A percentile compares a stretch with the other conserved stretches of the same genome.
phyloP scores from a whole-genome alignment of 306 rosid species.

The Quercus glauca region DNA sequence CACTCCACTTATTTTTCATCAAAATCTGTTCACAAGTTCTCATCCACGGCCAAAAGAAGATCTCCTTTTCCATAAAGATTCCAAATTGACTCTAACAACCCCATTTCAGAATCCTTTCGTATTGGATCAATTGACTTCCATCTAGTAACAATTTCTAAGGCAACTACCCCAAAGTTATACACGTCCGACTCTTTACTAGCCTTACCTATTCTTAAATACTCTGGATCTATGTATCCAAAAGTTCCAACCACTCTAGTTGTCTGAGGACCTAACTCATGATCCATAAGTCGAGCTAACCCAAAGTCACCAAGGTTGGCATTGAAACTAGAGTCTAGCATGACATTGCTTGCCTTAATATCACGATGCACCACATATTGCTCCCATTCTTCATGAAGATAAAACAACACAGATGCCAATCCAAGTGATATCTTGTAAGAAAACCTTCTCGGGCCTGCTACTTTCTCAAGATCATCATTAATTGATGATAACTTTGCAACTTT shows the following conservation, averaged over 20 bases:
- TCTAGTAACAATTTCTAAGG: slow-evolving; percentile 20
- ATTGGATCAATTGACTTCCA: slow-evolving; percentile 3
- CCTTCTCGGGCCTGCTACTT: slow-evolving; percentile 17
- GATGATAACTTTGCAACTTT: background rate
- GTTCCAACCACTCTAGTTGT: slow-evolving; percentile 33
- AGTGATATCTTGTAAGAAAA: slow-evolving; percentile 22
- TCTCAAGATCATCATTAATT: background rate
- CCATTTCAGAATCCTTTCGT: background rate
- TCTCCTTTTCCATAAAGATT: background rate
- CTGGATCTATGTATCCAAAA: slow-evolving; percentile 31
- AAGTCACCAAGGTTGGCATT: slow-evolving; percentile 36
- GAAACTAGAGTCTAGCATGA: slow-evolving; percentile 31
- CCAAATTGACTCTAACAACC: background rate
- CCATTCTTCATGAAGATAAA: slow-evolving; percentile 41
- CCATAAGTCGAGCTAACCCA: slow-evolving; percentile 28
- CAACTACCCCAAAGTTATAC: slow-evolving; percentile 31
- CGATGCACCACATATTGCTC: slow-evolving; percentile 32
- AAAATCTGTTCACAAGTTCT: background rate
- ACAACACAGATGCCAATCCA: slow-evolving; percentile 32
- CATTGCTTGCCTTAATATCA: slow-evolving; percentile 37
- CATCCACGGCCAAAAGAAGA: background rate
- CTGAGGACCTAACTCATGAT: slow-evolving; percentile 31
- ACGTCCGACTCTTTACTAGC: slow-evolving; percentile 29
- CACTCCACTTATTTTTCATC: background rate
- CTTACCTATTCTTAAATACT: slow-evolving; percentile 28